These are phyloP conservation scores for Circinella minor DNA, from an alignment of 371 early-diverging fungal species.

Conservation along the genomic window DNA sequence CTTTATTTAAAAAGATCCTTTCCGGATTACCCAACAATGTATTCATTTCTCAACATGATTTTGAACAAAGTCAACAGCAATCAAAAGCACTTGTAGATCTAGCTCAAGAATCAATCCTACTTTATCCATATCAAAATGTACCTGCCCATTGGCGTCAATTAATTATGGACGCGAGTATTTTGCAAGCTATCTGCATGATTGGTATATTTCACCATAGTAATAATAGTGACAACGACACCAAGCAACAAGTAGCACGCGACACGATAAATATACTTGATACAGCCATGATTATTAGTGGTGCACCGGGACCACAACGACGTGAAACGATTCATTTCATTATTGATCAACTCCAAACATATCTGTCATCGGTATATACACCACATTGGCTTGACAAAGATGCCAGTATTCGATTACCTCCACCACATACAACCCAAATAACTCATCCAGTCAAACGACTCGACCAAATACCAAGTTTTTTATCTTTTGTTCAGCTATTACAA, in stretches of 20 bases:
- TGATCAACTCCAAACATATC: slow-evolving; percentile 30
- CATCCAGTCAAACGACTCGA: slow-evolving; percentile 10
- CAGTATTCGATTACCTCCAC: neutral
- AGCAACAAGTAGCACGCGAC: slow-evolving; percentile 22
- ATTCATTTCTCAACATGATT: neutral
- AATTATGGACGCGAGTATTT: slow-evolving; percentile 58
- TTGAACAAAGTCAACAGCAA: neutral
- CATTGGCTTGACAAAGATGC: neutral
- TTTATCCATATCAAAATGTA: slow-evolving; percentile 48
- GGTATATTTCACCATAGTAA: slow-evolving; percentile 8
- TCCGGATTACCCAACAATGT: neutral
- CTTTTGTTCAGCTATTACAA: slow-evolving; percentile 26
- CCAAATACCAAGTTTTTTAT: slow-evolving; percentile 27
- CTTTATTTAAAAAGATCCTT: slow-evolving; percentile 1
- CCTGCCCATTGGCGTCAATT: slow-evolving; percentile 61
- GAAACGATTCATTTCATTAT: slow-evolving; percentile 37
- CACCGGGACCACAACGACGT: slow-evolving; percentile 49
- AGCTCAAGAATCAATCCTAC: slow-evolving; percentile 38
- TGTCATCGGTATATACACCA: neutral
- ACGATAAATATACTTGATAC: slow-evolving; percentile 53
- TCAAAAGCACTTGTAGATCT: slow-evolving; percentile 23
- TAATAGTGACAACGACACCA: neutral
- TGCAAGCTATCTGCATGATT: slow-evolving; percentile 42
- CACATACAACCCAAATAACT: neutral
- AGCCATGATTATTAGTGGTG: slow-evolving; percentile 58